Base-by-base conservation (phyloP, 1,139 yeast species). In the Yamadazyma triangularis region DNA sequence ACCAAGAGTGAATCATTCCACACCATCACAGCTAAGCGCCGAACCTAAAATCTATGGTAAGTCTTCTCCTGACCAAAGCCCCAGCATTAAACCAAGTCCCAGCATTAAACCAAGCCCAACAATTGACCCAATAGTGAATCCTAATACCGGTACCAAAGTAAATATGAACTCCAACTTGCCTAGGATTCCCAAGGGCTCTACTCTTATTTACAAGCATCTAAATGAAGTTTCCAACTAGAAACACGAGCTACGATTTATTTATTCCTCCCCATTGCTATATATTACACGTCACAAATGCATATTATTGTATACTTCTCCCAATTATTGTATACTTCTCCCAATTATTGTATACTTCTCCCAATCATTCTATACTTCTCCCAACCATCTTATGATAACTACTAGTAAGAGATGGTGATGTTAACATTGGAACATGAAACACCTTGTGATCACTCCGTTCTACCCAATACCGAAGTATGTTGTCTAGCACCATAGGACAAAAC, bases 401-500 rank as follows among this genome's bases (percentile, higher is more conserved):
- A 28, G 54, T 61, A 4, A 57, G 38, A 7, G 42, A 44, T 0
- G 67, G 67, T 1, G 68, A 53, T 2, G 58, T 45, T 18, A 62
- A 36, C 2, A 62, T 29, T 0, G 69, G 67, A 11, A 61, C 36
- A 36, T 62, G 68, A 16, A 51, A 33, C 8, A 50, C 35, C 2
- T 48, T 28, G 11, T 42, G 43, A 15, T 47, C 37, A 34, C 43
- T 48, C 13, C 56, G 20, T 33, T 61, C 67, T 3, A 58, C 21
- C 68, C 67, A 62, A 46, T 39, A 34, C 45, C 52, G 16, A 2
- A 43, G 22, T 3, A 32, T 13, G 31, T 42, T 39, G 18, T 59
- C 60, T 4, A 66, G 54, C 3, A 59, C 26, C n/a, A 62, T 40
- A 0, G 65, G 64, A 4, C 50, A 39, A 8, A 51, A 39, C 12